These are phyloP conservation scores for Colletotrichum agaves DNA, from an alignment of 2,329 filamentous ascomycete genomes.

Conservation along the genomic window DNA sequence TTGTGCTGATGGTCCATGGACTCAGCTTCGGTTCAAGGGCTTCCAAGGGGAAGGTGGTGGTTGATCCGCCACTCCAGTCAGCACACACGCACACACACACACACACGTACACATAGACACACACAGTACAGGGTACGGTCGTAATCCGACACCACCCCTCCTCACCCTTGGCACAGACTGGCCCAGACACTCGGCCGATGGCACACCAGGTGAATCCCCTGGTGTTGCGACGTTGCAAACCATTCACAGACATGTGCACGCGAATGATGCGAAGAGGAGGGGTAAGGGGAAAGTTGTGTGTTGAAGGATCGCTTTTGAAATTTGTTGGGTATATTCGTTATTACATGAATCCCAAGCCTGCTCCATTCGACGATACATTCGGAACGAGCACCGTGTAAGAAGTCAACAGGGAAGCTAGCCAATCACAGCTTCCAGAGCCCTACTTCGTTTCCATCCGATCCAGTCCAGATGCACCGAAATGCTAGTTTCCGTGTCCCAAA, in stretches of 20 bases:
- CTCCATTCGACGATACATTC: slow-evolving; percentile 1
- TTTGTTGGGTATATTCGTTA: slow-evolving; percentile 35
- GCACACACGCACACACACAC: not conserved
- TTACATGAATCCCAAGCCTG: slow-evolving; percentile 36
- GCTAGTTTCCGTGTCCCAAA: slow-evolving; percentile 28
- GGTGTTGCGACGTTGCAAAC: not conserved
- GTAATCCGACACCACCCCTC: slow-evolving; percentile 6
- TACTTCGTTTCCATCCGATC: slow-evolving; percentile 40
- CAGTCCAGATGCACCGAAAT: slow-evolving; percentile 38
- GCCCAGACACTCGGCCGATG: slow-evolving; percentile 5
- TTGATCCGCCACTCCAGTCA: slow-evolving; percentile 13
- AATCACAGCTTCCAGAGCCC: slow-evolving; percentile 45
- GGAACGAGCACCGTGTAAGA: slow-evolving; percentile 17
- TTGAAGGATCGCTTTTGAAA: slow-evolving; percentile 18
- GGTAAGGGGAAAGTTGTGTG: too few species aligned
- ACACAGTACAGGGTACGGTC: not conserved
- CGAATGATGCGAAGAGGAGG: not conserved
- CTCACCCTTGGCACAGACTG: slow-evolving; percentile 12
- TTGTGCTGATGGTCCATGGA: not conserved
- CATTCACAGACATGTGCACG: slow-evolving; percentile 14
- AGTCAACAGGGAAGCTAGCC: slow-evolving; percentile 43
- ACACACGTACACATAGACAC: not conserved
- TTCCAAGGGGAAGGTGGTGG: slow-evolving; percentile 30
- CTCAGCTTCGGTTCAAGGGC: slow-evolving; percentile 28
- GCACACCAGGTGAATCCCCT: slow-evolving; percentile 4